Evolutionary conservation across 306 rosid species (phyloP), one percentile per base, ranked within the genome.

Genomic region (Corylus americana): DNA sequence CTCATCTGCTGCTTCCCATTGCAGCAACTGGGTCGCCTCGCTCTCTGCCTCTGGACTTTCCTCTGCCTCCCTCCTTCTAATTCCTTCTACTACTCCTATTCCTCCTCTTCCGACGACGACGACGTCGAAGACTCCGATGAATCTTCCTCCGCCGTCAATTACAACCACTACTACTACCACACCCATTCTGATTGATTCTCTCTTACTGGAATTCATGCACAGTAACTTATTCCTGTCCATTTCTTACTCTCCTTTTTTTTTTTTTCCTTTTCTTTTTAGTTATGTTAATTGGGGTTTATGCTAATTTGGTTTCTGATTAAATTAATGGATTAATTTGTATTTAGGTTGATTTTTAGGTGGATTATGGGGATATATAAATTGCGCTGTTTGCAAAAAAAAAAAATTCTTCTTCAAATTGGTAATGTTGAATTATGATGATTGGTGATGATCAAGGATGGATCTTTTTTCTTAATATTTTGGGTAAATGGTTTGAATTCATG

Each of bases 31-130:
- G 87, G 93, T 85, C 92, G 93, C 22, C 50, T 93, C 2, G 84
- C 92, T 73, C 80, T 93, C 51, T 90, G 97, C 78, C 80, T 93
- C 31, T 91, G 95, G 88, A 81, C 91, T 47, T 90, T 91, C 78
- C 79, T 93, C 78, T 93, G 98, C 77, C 69, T 87, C 54, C 93
- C 94, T 70, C 90, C 84, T 4, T 83, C 90, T 0, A 79, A 81
- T 76, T 71, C 90, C 7, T 82, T 73, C 77, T 84, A 84, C 79
- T 74, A 86, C 62, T 86, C 77, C 37, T 74, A 81, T 73, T 78
- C 70, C 45, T 77, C 91, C 1, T 82, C 84, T 13, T 67, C 74
- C 1, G 85, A 82, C 16, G 86, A 87, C n/a, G 86, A 86, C 4
- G 76, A 87, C 17, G 86, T 84, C 4, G 76, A 66, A 0, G 85